These are phyloP conservation scores for Ustilago hordei DNA, from an alignment of 1,284 basidiomycete species.

Conservation along the genomic window DNA sequence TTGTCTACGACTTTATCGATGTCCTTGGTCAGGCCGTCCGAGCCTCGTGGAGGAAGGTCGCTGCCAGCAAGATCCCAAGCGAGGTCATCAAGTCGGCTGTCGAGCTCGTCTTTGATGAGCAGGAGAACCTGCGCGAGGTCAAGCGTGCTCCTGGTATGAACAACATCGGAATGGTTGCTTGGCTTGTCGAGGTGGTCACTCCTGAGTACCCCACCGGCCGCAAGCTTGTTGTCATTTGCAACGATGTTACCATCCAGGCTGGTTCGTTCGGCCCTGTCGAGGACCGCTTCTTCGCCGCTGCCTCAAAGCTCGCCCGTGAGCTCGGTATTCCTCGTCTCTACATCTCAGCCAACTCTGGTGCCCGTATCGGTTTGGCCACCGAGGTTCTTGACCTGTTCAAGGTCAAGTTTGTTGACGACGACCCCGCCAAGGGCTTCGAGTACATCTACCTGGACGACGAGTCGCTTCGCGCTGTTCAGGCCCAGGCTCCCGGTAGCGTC, in stretches of 20 bases:
- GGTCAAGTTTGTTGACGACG: slow-evolving; percentile 86
- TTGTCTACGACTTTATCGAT: slow-evolving; percentile 97
- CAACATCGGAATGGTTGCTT: slow-evolving; percentile 96
- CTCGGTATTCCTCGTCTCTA: slow-evolving; percentile 93
- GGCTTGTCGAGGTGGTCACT: slow-evolving; percentile 92
- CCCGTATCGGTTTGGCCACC: slow-evolving; percentile 94
- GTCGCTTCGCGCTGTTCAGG: slow-evolving; percentile 73
- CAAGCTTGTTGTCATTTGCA: slow-evolving; percentile 88
- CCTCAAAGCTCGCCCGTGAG: slow-evolving; percentile 90
- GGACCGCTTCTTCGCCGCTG: slow-evolving; percentile 96
- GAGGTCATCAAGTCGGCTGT: slow-evolving; percentile 70
- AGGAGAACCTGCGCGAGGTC: slow-evolving; percentile 87
- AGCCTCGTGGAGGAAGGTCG: slow-evolving; percentile 85
- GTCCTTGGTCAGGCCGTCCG: slow-evolving; percentile 96
- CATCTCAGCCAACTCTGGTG: slow-evolving; percentile 97
- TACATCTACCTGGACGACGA: slow-evolving; percentile 85
- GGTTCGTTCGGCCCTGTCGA: slow-evolving; percentile 97
- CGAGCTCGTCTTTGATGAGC: slow-evolving; percentile 83
- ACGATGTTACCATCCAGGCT: slow-evolving; percentile 99
- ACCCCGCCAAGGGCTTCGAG: slow-evolving; percentile 93
- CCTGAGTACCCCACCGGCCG: slow-evolving; percentile 94
- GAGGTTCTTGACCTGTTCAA: slow-evolving; percentile 90
- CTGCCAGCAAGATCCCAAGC: slow-evolving; percentile 70
- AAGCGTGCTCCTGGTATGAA: slow-evolving; percentile 93
- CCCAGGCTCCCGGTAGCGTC: slow-evolving; percentile 76